These are phyloP conservation scores for Nyctanthes arbortristis DNA, from an alignment of 257 asterid genomes.

Conservation along the genomic window DNA sequence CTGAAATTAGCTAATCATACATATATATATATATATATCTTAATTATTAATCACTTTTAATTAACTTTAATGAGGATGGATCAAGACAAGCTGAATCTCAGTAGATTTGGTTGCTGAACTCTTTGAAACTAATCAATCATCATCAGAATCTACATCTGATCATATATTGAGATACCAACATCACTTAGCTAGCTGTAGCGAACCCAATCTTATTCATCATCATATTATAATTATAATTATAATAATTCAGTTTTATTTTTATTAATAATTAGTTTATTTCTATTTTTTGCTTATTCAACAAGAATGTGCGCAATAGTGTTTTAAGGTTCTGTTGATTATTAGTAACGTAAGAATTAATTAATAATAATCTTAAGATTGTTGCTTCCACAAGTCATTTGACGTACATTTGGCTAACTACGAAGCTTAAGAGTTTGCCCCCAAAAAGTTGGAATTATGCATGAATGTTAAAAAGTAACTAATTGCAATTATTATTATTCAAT, in stretches of 20 bases:
- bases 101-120: constrained; percentile 31
- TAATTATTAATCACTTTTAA: not conserved
- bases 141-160: not conserved
- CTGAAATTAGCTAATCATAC: constrained; percentile 20
- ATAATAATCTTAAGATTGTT: too few species aligned
- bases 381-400: not conserved
- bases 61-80: not conserved
- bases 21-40: constrained; percentile 7
- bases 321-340: not conserved
- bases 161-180: constrained; percentile 19
- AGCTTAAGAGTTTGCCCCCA: not conserved
- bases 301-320: not conserved
- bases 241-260: too few species aligned
- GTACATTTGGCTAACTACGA: too few species aligned
- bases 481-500: not conserved
- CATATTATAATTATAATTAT: not conserved
- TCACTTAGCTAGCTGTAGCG: too few species aligned
- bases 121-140: constrained; percentile 8
- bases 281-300: too few species aligned
- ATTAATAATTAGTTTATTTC: too few species aligned
- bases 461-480: not conserved
- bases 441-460: not conserved
- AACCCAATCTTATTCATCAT: constrained; percentile 6
- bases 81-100: constrained; percentile 30
- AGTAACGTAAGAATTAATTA: not conserved